Base-by-base conservation (phyloP, 306 rosid species). In the Rosa persica region DNA sequence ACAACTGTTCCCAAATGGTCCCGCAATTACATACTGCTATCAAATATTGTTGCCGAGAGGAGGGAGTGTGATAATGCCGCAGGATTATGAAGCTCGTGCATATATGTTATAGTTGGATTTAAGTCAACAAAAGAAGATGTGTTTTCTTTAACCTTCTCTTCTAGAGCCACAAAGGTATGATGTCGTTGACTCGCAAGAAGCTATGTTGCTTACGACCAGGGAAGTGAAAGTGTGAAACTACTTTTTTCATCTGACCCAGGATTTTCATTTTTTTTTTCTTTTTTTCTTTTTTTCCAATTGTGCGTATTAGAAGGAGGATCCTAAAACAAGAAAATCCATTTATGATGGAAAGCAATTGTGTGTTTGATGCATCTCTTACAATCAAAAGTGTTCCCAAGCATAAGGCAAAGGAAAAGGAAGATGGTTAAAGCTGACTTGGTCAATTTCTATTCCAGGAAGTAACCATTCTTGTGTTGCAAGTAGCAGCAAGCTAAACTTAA, bases 91-190 rank as follows among this genome's bases (percentile, higher is more conserved):
- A 68, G 74, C 79, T 78, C 64, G 78, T 87, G 91, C 69, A 19
- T 67, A 77, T 82, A 40, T 85, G 89, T 75, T 83, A 23, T 51
- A 81, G 86, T 66, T 73, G 89, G 84, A 79, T 85, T 67, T 85
- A 78, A 87, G 49, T 73, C 40, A 67, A 20, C 65, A 39, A 13
- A 71, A 47, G 23, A 36, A 3, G 4, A 20, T 54, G 1, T 55
- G 30, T 54, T 54, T 52, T 52, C 22, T 52, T 42, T 42, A 42
- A 42, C 8, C 44, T 42, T 42, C 44, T 39, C 42, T 39, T 39
- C 1, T 39, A 39, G 43, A 39, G 43, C 43, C 43, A 6, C 36
- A 16, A 5, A 4, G 58, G 58, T 19, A 52, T 52, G 58, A 17
- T 51, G 22, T 52, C 8, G 7, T 42, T 42, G 23, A 52, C 57